These are phyloP conservation scores for Emergomyces orientalis DNA, from an alignment of 2,329 filamentous ascomycete genomes.

Conservation along the genomic window DNA sequence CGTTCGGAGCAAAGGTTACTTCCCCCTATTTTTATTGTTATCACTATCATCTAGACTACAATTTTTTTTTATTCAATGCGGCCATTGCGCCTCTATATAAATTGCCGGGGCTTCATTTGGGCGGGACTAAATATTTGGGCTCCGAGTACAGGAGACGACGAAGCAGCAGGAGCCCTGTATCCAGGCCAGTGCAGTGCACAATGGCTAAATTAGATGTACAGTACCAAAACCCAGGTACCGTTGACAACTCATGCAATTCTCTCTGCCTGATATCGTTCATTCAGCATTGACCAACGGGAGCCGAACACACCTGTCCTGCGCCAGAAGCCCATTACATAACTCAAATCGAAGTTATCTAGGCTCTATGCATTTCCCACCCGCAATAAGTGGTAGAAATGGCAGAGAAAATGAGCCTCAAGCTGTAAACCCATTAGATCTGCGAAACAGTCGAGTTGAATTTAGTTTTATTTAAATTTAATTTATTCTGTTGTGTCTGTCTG, in stretches of 20 bases:
- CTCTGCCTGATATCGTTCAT: neutral
- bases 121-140: neutral
- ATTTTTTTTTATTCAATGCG: neutral
- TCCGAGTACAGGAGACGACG: neutral
- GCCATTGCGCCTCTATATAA: neutral
- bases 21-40: neutral
- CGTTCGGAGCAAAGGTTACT: neutral
- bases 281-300: neutral
- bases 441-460: neutral
- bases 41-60: neutral
- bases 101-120: neutral
- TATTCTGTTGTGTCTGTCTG: neutral
- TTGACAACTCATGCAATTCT: neutral
- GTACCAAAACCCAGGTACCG: neutral
- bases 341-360: too few relatives aligned
- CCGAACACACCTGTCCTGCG: neutral
- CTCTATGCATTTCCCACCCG: neutral
- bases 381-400: neutral
- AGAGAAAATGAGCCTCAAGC: neutral
- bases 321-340: neutral
- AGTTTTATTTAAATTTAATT: neutral
- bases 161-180: neutral
- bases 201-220: neutral
- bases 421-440: neutral
- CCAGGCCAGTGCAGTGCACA: neutral